These are phyloP conservation scores for Turritis glabra DNA, from an alignment of 345 rosid species.

Conservation along the genomic window DNA sequence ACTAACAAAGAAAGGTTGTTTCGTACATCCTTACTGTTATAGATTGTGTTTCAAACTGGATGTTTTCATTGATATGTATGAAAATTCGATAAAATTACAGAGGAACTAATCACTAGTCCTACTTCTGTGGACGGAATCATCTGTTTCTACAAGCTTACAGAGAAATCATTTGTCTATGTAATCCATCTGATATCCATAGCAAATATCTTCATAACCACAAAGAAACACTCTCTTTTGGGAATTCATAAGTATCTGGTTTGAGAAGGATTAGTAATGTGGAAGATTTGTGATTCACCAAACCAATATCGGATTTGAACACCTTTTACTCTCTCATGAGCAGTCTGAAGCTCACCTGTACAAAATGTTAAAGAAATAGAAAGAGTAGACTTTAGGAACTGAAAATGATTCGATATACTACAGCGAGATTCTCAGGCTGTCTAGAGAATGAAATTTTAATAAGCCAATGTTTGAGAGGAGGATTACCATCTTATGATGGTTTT, in stretches of 20 bases:
- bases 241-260: constrained; percentile 7
- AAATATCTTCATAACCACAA: constrained; percentile 6
- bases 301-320: background rate
- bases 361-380: background rate
- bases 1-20: constrained; percentile 6
- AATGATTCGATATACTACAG: background rate
- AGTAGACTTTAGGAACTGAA: background rate
- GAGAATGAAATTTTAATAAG: background rate
- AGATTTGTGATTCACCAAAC: constrained; percentile 7
- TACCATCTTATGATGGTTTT: constrained; percentile 55
- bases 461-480: constrained; percentile 17
- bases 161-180: background rate
- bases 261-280: constrained; percentile 5
- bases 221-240: constrained; percentile 8
- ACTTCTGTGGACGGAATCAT: background rate
- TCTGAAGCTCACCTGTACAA: constrained; percentile 10
- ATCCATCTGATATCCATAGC: constrained; percentile 13
- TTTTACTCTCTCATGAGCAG: constrained; percentile 1
- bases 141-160: constrained; percentile 28
- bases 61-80: constrained; percentile 17
- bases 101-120: constrained; percentile 14
- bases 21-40: background rate
- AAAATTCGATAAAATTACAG: constrained; percentile 21
- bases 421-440: background rate
- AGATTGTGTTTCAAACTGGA: constrained; percentile 1